phyloP scores from a whole-genome alignment of 106 monocot genomes.

The Dendrobium chrysotoxum region DNA sequence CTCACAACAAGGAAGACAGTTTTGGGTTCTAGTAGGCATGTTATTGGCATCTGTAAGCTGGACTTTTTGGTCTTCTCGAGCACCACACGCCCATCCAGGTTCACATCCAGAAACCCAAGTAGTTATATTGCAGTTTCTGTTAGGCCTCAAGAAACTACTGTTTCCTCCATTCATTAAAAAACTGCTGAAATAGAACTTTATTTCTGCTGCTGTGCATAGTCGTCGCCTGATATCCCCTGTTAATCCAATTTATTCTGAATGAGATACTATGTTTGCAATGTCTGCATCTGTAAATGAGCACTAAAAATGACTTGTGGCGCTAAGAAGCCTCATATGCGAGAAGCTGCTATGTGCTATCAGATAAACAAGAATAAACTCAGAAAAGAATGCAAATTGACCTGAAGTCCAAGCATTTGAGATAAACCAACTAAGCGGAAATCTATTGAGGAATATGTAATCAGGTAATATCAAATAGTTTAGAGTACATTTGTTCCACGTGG shows the following conservation, averaged over 20 bases:
- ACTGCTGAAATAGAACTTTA: conserved; percentile 39
- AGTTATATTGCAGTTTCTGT: conserved; percentile 53
- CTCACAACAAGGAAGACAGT: conserved; percentile 47
- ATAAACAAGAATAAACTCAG: background rate
- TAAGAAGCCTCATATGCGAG: background rate
- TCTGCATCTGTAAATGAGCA: background rate
- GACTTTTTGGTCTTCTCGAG: conserved; percentile 14
- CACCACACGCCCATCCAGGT: conserved; percentile 66
- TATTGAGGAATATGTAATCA: background rate
- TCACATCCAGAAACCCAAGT: conserved; percentile 65
- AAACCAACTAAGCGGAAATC: background rate
- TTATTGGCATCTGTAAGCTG: conserved; percentile 10
- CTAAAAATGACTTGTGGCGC: background rate
- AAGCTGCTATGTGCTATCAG: background rate
- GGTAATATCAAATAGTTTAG: background rate
- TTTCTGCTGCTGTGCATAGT: conserved; percentile 36
- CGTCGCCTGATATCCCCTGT: conserved; percentile 35
- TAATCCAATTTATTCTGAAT: background rate
- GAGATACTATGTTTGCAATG: background rate
- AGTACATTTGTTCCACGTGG: background rate
- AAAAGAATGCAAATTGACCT: background rate
- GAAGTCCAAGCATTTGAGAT: background rate
- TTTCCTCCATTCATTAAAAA: conserved; percentile 12
- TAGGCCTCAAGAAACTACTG: conserved; percentile 29
- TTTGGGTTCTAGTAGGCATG: conserved; percentile 24